Conservation (phyloP, 2,329 filamentous ascomycete species). For the Aureobasidium mangrovei region DNA sequence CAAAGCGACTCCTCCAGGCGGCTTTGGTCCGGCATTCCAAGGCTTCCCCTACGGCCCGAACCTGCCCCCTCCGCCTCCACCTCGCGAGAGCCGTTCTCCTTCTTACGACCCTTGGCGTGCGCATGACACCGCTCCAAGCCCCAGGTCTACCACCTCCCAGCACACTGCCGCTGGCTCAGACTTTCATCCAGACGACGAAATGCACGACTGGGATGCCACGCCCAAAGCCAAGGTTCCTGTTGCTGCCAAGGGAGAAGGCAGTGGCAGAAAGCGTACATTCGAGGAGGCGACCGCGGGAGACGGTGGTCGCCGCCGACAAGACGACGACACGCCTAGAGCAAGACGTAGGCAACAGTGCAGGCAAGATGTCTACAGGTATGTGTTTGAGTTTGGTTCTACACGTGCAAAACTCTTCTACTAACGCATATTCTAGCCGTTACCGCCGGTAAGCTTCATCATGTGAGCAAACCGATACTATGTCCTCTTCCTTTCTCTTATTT, state of each 20-base stretch:
- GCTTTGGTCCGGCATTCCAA: background rate
- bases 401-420: background rate
- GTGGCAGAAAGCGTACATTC: constrained; percentile 19
- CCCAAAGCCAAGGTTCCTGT: constrained; percentile 15
- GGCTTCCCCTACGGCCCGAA: constrained; percentile 14
- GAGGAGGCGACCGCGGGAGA: constrained; percentile 17
- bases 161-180: constrained; percentile 20
- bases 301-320: constrained; percentile 13
- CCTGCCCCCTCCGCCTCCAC: constrained; percentile 17
- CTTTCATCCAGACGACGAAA: constrained; percentile 18
- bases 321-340: constrained; percentile 15
- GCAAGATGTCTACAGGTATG: constrained; percentile 19
- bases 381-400: background rate
- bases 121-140: constrained; percentile 10
- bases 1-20: background rate
- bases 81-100: constrained; percentile 16
- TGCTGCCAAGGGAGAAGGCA: constrained; percentile 9
- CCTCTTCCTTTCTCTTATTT: background rate
- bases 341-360: constrained; percentile 10
- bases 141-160: constrained; percentile 18
- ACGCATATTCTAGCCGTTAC: constrained; percentile 12
- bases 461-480: background rate
- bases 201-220: constrained; percentile 14
- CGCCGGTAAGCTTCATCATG: constrained; percentile 12
- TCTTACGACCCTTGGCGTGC: constrained; percentile 17